Percentiles rank a stretch among this genome's conserved stretches.
phyloP scores from a whole-genome alignment of 345 rosid genomes.

The Excoecaria cochinchinensis region DNA sequence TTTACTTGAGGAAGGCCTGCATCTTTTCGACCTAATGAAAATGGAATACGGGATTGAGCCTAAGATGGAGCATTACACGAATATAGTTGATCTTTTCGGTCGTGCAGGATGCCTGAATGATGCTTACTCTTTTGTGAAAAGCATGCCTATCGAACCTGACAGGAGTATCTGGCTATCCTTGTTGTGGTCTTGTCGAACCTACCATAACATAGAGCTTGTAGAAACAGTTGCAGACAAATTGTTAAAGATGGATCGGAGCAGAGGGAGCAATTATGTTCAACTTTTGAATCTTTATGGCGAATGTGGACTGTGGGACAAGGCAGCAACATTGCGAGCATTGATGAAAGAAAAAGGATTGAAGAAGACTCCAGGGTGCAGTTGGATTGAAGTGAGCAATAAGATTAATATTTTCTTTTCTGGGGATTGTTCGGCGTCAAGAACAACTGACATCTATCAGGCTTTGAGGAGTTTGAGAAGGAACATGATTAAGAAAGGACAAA shows the following conservation, averaged over 20 bases:
- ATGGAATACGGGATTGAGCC: conserved; percentile 48
- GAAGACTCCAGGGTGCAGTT: conserved; percentile 77
- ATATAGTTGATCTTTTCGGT: conserved; percentile 73
- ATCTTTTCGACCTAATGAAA: conserved; percentile 53
- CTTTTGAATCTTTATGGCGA: conserved; percentile 66
- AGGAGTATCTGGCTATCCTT: conserved; percentile 71
- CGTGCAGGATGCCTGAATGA: conserved; percentile 64
- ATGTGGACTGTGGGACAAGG: conserved; percentile 55
- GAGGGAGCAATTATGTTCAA: conserved; percentile 60
- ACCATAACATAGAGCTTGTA: conserved; percentile 60
- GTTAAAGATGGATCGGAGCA: conserved; percentile 53
- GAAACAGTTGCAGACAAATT: conserved; percentile 59
- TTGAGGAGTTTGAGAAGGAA: conserved; percentile 39
- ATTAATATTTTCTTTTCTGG: conserved; percentile 61
- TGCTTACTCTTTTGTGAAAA: conserved; percentile 53
- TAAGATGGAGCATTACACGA: conserved; percentile 63
- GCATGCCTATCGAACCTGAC: conserved; percentile 54
- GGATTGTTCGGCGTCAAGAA: conserved; percentile 43
- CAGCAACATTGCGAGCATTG: conserved; percentile 45
- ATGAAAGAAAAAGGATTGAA: conserved; percentile 69
- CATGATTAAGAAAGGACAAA: conserved; percentile 35
- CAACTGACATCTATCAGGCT: conserved; percentile 41
- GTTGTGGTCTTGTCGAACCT: conserved; percentile 55
- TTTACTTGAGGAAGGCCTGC: conserved; percentile 55
- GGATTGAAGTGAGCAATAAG: conserved; percentile 57